Conservation (phyloP, 2,329 filamentous ascomycete genomes). For the Xylaria sp. region DNA sequence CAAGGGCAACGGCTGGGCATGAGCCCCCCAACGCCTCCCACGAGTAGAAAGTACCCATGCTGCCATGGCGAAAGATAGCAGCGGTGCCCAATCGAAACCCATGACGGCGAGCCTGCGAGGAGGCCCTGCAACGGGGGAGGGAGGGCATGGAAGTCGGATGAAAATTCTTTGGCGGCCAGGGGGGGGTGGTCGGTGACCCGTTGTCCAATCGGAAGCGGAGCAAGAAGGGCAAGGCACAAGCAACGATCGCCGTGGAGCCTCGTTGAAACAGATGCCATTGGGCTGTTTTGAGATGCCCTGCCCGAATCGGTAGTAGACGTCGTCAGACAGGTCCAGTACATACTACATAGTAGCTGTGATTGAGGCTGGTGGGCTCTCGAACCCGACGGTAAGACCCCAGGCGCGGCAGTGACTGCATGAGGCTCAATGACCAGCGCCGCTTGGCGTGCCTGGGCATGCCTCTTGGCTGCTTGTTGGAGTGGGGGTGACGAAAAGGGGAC, state of each 20-base stretch:
- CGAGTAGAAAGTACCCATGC: constrained; percentile 10
- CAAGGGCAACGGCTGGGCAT: too few relatives aligned
- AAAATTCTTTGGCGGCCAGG: constrained; percentile 6
- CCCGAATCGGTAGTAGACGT: constrained; percentile 9
- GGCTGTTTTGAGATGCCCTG: constrained; percentile 7
- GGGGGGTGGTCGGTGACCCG: background rate
- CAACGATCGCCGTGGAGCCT: constrained; percentile 27
- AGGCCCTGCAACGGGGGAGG: too few relatives aligned
- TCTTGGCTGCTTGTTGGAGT: constrained; percentile 21
- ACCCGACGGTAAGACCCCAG: constrained; percentile 9
- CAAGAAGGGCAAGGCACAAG: constrained; percentile 18
- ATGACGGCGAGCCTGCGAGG: background rate
- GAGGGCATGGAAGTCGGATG: constrained; percentile 10
- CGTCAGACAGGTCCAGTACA: constrained; percentile 30
- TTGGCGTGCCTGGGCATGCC: too few relatives aligned
- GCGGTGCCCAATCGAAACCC: background rate
- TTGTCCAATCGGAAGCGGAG: constrained; percentile 3
- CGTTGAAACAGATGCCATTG: constrained; percentile 20
- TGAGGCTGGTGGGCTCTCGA: constrained; percentile 26
- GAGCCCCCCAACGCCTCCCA: too few relatives aligned
- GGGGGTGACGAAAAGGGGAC: constrained; percentile 15
- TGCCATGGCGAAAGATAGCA: constrained; percentile 29
- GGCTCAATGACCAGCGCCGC: constrained; percentile 24
- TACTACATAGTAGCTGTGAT: too few relatives aligned
- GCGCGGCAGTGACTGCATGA: constrained; percentile 14